Evolutionary conservation across 2,329 filamentous ascomycete genomes (phyloP).

Genomic region (Echinosphaeria canescens): DNA sequence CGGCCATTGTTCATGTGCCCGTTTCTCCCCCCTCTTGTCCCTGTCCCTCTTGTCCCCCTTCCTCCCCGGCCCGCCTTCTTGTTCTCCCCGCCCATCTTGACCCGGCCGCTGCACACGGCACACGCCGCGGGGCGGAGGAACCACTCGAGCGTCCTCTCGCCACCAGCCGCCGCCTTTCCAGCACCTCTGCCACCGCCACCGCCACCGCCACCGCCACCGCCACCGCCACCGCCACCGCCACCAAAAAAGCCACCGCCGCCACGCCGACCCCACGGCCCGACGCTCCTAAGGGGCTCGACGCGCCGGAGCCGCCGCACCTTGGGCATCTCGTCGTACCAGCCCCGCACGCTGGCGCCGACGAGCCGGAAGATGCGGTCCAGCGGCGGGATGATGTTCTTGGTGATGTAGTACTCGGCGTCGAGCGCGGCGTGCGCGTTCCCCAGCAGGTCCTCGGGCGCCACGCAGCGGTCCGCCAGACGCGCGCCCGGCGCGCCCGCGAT

Average conservation of each 20-base stretch:
- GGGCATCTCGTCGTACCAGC: constrained; percentile 95
- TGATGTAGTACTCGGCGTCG: constrained; percentile 93
- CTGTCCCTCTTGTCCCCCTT: no score
- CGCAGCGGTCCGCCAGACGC: constrained; percentile 70
- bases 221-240: constrained; percentile 9
- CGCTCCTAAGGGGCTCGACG: constrained; percentile 18
- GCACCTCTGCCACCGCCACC: constrained; percentile 4
- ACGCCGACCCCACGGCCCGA: constrained; percentile 7
- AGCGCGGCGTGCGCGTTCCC: constrained; percentile 57
- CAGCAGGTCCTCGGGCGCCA: constrained; percentile 68
- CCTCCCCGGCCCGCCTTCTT: constrained; percentile 9
- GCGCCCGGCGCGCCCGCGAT: constrained; percentile 73
- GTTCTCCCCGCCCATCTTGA: constrained; percentile 34
- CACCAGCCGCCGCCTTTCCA: constrained; percentile 7
- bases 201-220: constrained; percentile 1
- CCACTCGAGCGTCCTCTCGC: constrained; percentile 63
- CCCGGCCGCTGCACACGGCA: constrained; percentile 51
- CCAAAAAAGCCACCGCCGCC: constrained; percentile 4
- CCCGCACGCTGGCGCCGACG: constrained; percentile 72
- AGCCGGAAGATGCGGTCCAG: constrained; percentile 94
- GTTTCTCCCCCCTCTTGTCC: no score
- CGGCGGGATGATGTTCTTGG: constrained; percentile 85
- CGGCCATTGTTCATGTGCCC: no score
- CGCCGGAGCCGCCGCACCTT: constrained; percentile 60
- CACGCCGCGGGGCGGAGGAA: constrained; percentile 74